Percentiles rank a stretch among this genome's conserved stretches.
These are phyloP conservation scores for Boletus nobilissimus DNA, from an alignment of 1,284 basidiomycete genomes.

Conservation along the genomic window DNA sequence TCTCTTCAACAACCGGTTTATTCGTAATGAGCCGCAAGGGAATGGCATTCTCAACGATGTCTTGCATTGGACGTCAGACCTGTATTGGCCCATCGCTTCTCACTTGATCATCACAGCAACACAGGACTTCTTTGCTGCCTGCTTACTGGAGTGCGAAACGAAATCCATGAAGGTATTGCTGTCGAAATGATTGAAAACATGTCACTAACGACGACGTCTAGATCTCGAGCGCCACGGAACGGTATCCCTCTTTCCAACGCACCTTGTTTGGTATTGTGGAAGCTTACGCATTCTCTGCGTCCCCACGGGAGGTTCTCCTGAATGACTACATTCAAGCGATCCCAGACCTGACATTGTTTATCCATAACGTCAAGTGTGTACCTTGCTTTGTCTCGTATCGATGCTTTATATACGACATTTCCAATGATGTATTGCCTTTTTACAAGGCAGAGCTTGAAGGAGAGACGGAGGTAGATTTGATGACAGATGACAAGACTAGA, in stretches of 20 bases:
- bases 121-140: conserved; percentile 40
- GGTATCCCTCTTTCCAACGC: conserved; percentile 46
- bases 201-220: conserved; percentile 7
- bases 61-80: conserved; percentile 31
- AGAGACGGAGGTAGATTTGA: conserved; percentile 68
- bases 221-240: conserved; percentile 32
- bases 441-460: conserved; percentile 53
- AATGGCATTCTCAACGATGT: conserved; percentile 40
- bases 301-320: conserved; percentile 42
- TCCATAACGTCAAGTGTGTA: conserved; percentile 49
- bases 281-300: conserved; percentile 46
- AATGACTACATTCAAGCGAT: conserved; percentile 48
- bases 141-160: conserved; percentile 46
- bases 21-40: conserved; percentile 35
- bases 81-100: conserved; percentile 33
- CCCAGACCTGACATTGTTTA: conserved; percentile 46
- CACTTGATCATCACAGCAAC: conserved; percentile 46
- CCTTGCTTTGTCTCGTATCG: background rate
- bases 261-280: conserved; percentile 44
- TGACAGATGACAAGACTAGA: conserved; percentile 78
- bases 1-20: conserved; percentile 45
- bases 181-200: background rate
- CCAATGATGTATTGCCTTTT: conserved; percentile 54
- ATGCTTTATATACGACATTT: background rate
- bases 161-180: conserved; percentile 34